Percentiles rank a stretch among this genome's conserved stretches.
phyloP scores from a whole-genome alignment of 768 basidiomycete species.

The Neoboletus magnificus region DNA sequence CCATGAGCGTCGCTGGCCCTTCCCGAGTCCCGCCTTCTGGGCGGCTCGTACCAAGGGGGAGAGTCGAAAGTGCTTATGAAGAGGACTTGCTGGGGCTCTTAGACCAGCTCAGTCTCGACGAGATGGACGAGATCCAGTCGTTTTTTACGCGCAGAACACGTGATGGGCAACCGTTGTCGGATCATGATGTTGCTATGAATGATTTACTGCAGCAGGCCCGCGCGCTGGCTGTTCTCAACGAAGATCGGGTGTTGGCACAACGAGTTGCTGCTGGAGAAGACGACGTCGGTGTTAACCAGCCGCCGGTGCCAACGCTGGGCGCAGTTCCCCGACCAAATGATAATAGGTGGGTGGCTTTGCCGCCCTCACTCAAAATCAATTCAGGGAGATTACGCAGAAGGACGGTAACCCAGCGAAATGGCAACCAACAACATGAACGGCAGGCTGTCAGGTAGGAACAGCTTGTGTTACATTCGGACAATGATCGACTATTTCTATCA shows the following conservation, averaged over 20 bases:
- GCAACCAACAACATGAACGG: neutral
- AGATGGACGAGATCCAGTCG: slow-evolving; percentile 17
- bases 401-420: neutral
- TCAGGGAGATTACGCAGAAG: slow-evolving; percentile 7
- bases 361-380: neutral
- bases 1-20: slow-evolving; percentile 29
- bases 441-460: slow-evolving; percentile 11
- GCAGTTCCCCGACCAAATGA: neutral
- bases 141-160: slow-evolving; percentile 2
- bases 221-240: slow-evolving; percentile 10
- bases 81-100: slow-evolving; percentile 23
- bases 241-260: slow-evolving; percentile 24
- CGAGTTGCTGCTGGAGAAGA: slow-evolving; percentile 15
- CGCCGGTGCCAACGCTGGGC: neutral
- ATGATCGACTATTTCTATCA: neutral
- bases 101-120: slow-evolving; percentile 16
- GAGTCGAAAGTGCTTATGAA: slow-evolving; percentile 25
- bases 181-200: slow-evolving; percentile 25
- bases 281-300: neutral
- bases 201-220: slow-evolving; percentile 25
- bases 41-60: neutral
- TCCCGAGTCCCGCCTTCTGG: slow-evolving; percentile 12
- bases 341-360: neutral
- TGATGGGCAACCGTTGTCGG: slow-evolving; percentile 13
- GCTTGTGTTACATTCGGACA: neutral